Conservation (phyloP, 176 grass and related monocot species). For the Bothriochloa decipiens region DNA sequence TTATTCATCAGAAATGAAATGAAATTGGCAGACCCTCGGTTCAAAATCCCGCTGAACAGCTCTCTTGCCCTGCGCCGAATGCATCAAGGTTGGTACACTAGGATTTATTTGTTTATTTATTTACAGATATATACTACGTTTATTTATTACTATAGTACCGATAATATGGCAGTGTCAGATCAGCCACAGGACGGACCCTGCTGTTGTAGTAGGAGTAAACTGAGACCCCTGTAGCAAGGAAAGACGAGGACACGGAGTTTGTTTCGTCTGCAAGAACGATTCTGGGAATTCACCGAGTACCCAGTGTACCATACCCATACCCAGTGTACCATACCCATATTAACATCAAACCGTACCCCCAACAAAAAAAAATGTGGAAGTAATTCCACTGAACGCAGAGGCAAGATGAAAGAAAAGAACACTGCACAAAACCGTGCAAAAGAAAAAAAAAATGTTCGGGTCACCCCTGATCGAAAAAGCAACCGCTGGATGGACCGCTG, state of each 20-base stretch:
- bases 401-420: neutral
- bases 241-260: neutral
- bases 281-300: no score
- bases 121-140: no score
- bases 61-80: neutral
- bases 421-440: neutral
- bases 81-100: neutral
- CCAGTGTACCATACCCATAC: no score
- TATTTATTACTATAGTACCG: no score
- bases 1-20: neutral
- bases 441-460: no score
- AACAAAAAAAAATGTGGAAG: neutral
- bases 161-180: no score
- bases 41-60: neutral
- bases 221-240: neutral
- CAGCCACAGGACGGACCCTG: no score
- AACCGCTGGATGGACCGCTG: conserved; percentile 35
- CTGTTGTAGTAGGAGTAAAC: no score
- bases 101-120: no score
- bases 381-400: neutral
- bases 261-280: neutral
- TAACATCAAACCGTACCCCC: neutral
- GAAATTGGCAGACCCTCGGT: neutral
- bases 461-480: neutral
- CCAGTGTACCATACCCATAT: no score